Evolutionary conservation across 2,329 filamentous ascomycete species (phyloP).

Genomic region (Chaetomiaceae sp.): DNA sequence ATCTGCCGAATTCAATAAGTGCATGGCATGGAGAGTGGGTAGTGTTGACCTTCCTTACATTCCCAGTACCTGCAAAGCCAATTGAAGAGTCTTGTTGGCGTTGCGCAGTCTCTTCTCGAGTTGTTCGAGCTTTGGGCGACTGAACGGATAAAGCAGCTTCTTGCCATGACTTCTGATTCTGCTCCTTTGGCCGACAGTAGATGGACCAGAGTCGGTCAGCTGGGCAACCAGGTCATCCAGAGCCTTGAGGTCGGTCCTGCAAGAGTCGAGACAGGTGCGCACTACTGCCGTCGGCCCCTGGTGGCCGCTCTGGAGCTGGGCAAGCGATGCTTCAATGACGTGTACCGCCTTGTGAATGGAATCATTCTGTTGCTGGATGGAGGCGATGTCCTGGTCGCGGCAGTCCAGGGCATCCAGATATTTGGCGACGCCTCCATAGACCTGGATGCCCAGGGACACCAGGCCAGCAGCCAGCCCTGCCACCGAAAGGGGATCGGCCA

Average conservation of each 20-base stretch:
- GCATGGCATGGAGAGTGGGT: no score
- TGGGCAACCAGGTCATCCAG: neutral
- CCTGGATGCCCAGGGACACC: conserved; percentile 8
- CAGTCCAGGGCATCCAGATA: conserved; percentile 10
- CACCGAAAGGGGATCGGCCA: conserved; percentile 4
- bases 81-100: conserved; percentile 3
- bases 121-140: conserved; percentile 4
- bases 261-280: neutral
- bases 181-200: neutral
- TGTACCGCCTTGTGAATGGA: neutral
- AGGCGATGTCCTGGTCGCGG: conserved; percentile 4
- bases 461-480: neutral
- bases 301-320: neutral
- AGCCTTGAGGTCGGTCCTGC: neutral
- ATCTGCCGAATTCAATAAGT: neutral
- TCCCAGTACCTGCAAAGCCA: neutral
- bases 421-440: neutral
- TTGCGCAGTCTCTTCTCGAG: neutral
- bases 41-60: conserved; percentile 1
- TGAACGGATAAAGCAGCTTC: conserved; percentile 10
- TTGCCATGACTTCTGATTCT: neutral
- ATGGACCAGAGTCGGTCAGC: neutral
- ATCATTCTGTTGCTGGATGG: neutral
- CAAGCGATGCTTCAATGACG: neutral
- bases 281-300: neutral